These are phyloP conservation scores for Chlorociboria aeruginascens DNA, from an alignment of 495 filamentous ascomycete species.

Conservation along the genomic window DNA sequence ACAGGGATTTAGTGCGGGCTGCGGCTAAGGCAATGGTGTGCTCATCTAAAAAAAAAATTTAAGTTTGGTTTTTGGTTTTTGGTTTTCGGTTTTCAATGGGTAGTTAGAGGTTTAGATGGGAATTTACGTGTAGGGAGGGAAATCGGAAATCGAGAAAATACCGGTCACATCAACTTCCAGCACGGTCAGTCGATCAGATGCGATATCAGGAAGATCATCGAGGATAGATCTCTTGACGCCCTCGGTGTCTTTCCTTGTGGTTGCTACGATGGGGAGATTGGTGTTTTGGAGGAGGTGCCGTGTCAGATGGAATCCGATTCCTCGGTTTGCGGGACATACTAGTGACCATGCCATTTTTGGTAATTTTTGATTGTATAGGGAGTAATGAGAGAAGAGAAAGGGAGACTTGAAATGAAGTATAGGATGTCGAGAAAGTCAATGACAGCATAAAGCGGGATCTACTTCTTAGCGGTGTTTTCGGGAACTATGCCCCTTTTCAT, in stretches of 20 bases:
- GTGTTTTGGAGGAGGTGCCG: constrained; percentile 54
- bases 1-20: constrained; percentile 25
- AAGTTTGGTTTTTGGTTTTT: background rate
- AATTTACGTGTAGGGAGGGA: background rate
- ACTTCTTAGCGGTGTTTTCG: background rate
- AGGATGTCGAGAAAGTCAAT: constrained; percentile 8
- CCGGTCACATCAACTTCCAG: constrained; percentile 48
- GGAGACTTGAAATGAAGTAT: background rate
- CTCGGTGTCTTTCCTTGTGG: constrained; percentile 46
- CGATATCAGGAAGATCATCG: constrained; percentile 30
- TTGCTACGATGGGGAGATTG: constrained; percentile 57
- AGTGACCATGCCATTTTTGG: constrained; percentile 21
- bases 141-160: constrained; percentile 27
- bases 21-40: constrained; percentile 32
- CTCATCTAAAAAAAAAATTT: constrained; percentile 27
- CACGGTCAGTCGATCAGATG: constrained; percentile 30
- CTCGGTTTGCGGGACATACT: constrained; percentile 57
- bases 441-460: constrained; percentile 13
- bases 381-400: background rate
- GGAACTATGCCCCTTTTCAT: constrained; percentile 3
- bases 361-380: background rate
- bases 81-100: background rate
- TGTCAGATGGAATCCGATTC: constrained; percentile 62
- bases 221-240: constrained; percentile 42
- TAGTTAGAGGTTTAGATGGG: background rate